Percentiles rank a stretch among this genome's conserved stretches.
These are phyloP conservation scores for Kalmusia sp. DNA, from an alignment of 2,329 filamentous ascomycete species.

Conservation along the genomic window DNA sequence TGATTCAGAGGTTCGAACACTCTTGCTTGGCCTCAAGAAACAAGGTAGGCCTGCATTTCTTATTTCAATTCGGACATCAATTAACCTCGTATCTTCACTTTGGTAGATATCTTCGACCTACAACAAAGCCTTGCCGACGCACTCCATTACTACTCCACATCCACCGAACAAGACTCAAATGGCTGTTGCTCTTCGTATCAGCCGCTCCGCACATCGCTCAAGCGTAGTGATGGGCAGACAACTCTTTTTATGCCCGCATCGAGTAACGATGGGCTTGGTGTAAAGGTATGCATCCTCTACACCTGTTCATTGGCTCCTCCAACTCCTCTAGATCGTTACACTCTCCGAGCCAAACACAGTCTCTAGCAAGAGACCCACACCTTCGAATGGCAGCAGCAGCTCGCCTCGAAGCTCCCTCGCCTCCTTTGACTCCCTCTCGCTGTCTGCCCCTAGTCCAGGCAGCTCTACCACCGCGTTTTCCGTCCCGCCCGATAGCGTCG, in stretches of 20 bases:
- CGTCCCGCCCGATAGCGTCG: conserved; percentile 24
- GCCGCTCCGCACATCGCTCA: conserved; percentile 66
- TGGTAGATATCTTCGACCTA: conserved; percentile 60
- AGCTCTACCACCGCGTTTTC: conserved; percentile 29
- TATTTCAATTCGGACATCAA: neutral
- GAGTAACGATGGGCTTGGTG: conserved; percentile 64
- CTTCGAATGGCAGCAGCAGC: conserved; percentile 12
- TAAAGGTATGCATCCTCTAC: conserved; percentile 52
- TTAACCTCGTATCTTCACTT: neutral
- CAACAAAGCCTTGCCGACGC: conserved; percentile 66
- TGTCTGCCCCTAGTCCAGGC: conserved; percentile 31
- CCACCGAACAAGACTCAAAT: conserved; percentile 61
- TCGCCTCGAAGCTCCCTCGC: conserved; percentile 42
- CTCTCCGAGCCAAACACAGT: conserved; percentile 50
- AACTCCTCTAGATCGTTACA: conserved; percentile 59
- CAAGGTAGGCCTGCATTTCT: conserved; percentile 45
- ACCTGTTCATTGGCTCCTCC: neutral
- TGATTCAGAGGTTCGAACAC: conserved; percentile 60
- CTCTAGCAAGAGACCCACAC: conserved; percentile 24
- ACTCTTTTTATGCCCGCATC: conserved; percentile 73
- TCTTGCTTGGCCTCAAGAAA: conserved; percentile 63
- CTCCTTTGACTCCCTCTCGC: conserved; percentile 41
- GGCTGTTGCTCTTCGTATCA: conserved; percentile 67
- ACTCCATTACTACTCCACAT: conserved; percentile 70
- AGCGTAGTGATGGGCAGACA: conserved; percentile 66